Conservation (phyloP, 2,329 filamentous ascomycete genomes). For the Paraconiothyrium sp. region DNA sequence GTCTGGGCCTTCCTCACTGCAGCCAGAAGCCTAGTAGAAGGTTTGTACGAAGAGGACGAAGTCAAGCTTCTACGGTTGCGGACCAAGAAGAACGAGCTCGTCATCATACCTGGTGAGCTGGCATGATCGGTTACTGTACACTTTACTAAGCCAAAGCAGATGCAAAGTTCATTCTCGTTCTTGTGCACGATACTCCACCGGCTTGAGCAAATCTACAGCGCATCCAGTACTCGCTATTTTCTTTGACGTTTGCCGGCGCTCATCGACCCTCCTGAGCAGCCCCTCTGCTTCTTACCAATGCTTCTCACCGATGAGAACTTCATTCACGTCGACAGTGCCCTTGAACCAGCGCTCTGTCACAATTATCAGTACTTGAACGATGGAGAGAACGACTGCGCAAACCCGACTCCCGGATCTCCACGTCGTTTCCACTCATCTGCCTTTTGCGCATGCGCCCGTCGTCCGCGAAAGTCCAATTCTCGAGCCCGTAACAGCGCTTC, state of each 20-base stretch:
- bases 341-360: conserved; percentile 71
- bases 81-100: conserved; percentile 85
- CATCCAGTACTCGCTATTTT: background rate
- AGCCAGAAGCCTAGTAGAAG: conserved; percentile 74
- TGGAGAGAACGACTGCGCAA: conserved; percentile 14
- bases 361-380: conserved; percentile 17
- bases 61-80: conserved; percentile 78
- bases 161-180: conserved; percentile 78
- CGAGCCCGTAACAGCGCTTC: conserved; percentile 79
- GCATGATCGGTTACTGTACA: background rate
- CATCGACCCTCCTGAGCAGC: background rate
- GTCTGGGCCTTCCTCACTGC: conserved; percentile 79
- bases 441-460: conserved; percentile 77
- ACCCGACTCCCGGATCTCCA: conserved; percentile 66
- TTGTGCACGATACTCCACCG: conserved; percentile 82
- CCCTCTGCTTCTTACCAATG: conserved; percentile 63
- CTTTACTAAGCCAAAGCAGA: conserved; percentile 56
- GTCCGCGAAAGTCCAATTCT: conserved; percentile 79
- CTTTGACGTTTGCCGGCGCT: conserved; percentile 34
- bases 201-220: conserved; percentile 56
- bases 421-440: conserved; percentile 79
- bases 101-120: conserved; percentile 73
- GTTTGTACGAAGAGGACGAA: conserved; percentile 80
- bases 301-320: conserved; percentile 71
- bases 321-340: conserved; percentile 74